Evolutionary conservation across 2,329 filamentous ascomycete genomes (phyloP), one percentile per base, ranked within the genome.

Genomic region (Ceratocystis huliohia): DNA sequence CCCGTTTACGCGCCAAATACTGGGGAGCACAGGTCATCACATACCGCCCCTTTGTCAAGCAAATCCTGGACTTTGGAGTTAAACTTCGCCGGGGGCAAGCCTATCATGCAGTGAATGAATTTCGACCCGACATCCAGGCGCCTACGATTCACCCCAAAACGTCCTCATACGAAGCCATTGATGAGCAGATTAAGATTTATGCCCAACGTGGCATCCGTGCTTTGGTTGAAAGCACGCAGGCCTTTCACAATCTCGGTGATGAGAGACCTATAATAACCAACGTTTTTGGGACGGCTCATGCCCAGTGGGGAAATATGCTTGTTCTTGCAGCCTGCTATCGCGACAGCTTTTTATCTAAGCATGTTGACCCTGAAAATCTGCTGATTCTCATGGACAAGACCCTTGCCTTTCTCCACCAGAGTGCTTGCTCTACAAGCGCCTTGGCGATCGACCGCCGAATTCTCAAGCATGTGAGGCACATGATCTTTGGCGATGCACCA

Each of bases 291-390:
- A 97, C 93, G 20, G 88, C 91, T 69, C 93, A 96, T 80, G 92
- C 93, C 64, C 94, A 99, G 90, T 99, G 95, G 79, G 93, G 94
- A 67, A 97, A 97, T 74, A 84, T 96, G 72, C 80, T 97, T 62
- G 90, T 95, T n/a, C 83, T 99, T 2, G 85, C 89, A 30, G 91
- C 93, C 1, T 88, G 88, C 2, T 92, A 85, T 75, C 83, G 81
- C 69, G 88, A 93, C 61, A 81, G 79, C 3, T 76, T 81, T 30
- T 81, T 95, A 1, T 76, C 76, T 4, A 74, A 77, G 4, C 82
- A 84, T 37, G 80, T 96, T 22, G 74, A 84, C 2, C 75, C 77
- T 61, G 74, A 80, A 0, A 75, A 78, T 2, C 77, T 96, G 6
- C 77, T 81, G 57, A 73, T 75, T 1, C 81, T 96, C 0, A 84